Evolutionary conservation across 2,329 filamentous ascomycete species (phyloP), one percentile per base, ranked within the genome.

Genomic region (Cladophialophora psammophila): DNA sequence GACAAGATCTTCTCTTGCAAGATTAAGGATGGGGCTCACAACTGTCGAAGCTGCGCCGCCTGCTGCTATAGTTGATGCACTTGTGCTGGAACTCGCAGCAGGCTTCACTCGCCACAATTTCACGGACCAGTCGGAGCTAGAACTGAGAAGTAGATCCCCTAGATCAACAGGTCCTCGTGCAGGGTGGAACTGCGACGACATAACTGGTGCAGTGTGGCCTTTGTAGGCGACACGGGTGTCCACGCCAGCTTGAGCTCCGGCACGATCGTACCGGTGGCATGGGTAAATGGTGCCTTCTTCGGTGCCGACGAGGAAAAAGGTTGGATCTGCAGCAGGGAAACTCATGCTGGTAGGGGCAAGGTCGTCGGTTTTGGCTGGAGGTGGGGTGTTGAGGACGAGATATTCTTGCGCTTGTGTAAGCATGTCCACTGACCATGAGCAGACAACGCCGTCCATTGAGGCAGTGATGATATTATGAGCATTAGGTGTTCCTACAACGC

Each of bases 381-480:
- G 89, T 3, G 94, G 94, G 2, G 93, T 92, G 67, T 90, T 90
- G 12, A 99, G 85, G 75, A 96, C 93, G 50, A 99, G 87, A 63
- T 93, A 90, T 81, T 99, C 95, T 79, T 98, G 94, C 0, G 95
- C 95, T 78, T 97, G 93, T 0, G 94, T 93, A 68, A 99, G 91
- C 88, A 99, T 98, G 78, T 99, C 96, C 71, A 97, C 93, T 63
- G 92, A 94, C 95, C 95, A 99, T 56, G 94, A 92, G 78, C 95
- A 99, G 50, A 98, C 93, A 9, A 96, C 93, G 63, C 95, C 95
- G 76, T 99, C 95, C 0, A 95, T 99, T 1, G 93, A 97, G 77
- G 93, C 94, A 38, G 94, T 97, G 74, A 99, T 91, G 77, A 99
- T 97, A 79, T 98, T 99, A 82, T 97, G 97, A 66, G 95, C 95